Conservation (phyloP, 2,329 filamentous ascomycete genomes). For the Fusarium torulosum region DNA sequence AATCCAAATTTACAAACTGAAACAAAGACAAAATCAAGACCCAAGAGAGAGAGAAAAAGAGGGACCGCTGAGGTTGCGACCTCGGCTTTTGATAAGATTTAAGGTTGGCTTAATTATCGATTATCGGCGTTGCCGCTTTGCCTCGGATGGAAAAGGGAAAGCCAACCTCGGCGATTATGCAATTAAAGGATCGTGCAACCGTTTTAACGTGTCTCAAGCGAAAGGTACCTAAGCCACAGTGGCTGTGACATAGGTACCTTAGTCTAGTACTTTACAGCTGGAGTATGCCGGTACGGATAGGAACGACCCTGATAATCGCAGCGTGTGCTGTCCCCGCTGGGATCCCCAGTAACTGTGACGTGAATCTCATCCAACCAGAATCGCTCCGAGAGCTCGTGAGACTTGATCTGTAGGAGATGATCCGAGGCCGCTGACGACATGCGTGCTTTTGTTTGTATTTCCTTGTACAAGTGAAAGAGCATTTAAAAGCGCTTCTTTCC, state of each 20-base stretch:
- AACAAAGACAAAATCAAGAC: background rate
- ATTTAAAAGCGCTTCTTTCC: slow-evolving; percentile 22
- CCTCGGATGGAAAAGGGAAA: slow-evolving; percentile 41
- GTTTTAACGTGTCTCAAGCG: background rate
- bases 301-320: slow-evolving; percentile 12
- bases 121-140: slow-evolving; percentile 37
- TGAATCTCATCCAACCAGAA: slow-evolving; percentile 38
- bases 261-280: no score
- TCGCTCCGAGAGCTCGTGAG: slow-evolving; percentile 21
- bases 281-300: slow-evolving; percentile 13
- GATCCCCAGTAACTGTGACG: slow-evolving; percentile 38
- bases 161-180: slow-evolving; percentile 39
- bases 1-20: slow-evolving; percentile 1
- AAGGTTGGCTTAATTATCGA: slow-evolving; percentile 12
- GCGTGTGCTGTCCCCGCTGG: background rate
- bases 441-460: slow-evolving; percentile 21
- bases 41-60: slow-evolving; percentile 3
- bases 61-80: slow-evolving; percentile 16
- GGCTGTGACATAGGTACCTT: slow-evolving; percentile 4
- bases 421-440: slow-evolving; percentile 43
- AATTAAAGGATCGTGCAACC: slow-evolving; percentile 23
- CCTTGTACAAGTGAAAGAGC: slow-evolving; percentile 16
- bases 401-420: slow-evolving; percentile 34
- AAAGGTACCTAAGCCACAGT: slow-evolving; percentile 5
- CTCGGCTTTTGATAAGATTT: slow-evolving; percentile 34